Percentiles rank a stretch among this genome's conserved stretches.
These are phyloP conservation scores for Acanthamoeba sp. DNA, from an alignment of 208 protist species.

Conservation along the genomic window DNA sequence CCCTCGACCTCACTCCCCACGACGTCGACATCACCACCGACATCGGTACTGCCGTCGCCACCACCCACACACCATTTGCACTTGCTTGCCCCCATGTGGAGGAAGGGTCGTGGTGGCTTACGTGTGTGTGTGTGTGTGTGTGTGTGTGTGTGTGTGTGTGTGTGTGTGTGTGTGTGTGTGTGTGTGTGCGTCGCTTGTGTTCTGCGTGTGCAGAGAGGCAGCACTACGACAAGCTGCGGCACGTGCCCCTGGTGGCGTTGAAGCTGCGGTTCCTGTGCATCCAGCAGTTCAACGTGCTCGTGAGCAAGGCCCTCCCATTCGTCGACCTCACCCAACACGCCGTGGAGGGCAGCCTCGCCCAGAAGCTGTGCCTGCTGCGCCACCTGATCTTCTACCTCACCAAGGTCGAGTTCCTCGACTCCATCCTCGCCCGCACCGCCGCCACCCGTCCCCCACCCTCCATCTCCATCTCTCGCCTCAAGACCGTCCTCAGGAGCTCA, in stretches of 20 bases:
- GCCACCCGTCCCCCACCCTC: not conserved
- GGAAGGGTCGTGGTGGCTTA: not conserved
- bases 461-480: conserved; percentile 37
- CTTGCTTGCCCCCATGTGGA: too few relatives aligned
- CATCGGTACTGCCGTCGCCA: not conserved
- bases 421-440: conserved; percentile 10
- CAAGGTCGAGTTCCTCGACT: conserved; percentile 32
- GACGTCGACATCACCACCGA: conserved; percentile 3
- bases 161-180: too few relatives aligned
- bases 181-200: not conserved
- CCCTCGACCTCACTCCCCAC: conserved; percentile 21
- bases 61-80: not conserved
- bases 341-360: conserved; percentile 10
- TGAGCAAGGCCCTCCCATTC: conserved; percentile 32
- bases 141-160: not conserved
- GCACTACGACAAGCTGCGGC: conserved; percentile 19
- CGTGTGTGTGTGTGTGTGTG: too few relatives aligned
- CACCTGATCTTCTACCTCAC: conserved; percentile 41
- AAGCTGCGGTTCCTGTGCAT: conserved; percentile 31
- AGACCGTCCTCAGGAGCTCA: conserved; percentile 2
- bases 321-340: not conserved
- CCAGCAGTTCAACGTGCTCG: conserved; percentile 24
- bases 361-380: not conserved
- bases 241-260: not conserved
- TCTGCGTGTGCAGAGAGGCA: not conserved